Conservation (phyloP, 2,329 filamentous ascomycete genomes). For the Atkinsonella hypoxylon region DNA sequence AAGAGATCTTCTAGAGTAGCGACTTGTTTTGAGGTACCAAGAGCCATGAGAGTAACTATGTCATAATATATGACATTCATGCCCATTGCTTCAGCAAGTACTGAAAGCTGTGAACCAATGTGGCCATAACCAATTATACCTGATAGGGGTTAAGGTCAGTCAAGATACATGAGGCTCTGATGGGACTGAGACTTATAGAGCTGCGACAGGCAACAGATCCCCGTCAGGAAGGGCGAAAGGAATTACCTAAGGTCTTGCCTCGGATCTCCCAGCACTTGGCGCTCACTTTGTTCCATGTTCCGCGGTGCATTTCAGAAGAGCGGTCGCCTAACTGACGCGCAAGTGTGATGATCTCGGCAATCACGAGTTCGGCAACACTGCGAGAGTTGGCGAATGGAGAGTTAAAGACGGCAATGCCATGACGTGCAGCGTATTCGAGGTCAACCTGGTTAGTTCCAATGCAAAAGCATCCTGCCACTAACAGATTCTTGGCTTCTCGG, state of each 20-base stretch:
- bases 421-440: constrained; percentile 66
- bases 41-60: constrained; percentile 82
- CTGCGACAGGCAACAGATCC: neutral
- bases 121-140: constrained; percentile 95
- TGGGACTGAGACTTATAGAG: neutral
- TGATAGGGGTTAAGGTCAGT: constrained; percentile 16
- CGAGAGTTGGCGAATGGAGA: constrained; percentile 97
- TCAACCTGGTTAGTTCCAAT: constrained; percentile 97
- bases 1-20: constrained; percentile 66
- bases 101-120: constrained; percentile 90
- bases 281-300: constrained; percentile 97
- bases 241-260: constrained; percentile 80
- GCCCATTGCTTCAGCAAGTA: constrained; percentile 92
- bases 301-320: constrained; percentile 85
- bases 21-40: constrained; percentile 81
- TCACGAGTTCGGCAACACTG: constrained; percentile 91
- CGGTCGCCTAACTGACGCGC: constrained; percentile 89
- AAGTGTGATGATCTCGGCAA: constrained; percentile 82
- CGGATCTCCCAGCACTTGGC: constrained; percentile 95
- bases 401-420: constrained; percentile 96
- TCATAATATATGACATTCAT: constrained; percentile 98
- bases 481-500: constrained; percentile 79
- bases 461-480: constrained; percentile 96
- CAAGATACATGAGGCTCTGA: too few species aligned
- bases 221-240: neutral